Evolutionary conservation across 495 filamentous ascomycete genomes (phyloP), one percentile per base, ranked within the genome.

Genomic region (Aspergillus sclerotioniger): DNA sequence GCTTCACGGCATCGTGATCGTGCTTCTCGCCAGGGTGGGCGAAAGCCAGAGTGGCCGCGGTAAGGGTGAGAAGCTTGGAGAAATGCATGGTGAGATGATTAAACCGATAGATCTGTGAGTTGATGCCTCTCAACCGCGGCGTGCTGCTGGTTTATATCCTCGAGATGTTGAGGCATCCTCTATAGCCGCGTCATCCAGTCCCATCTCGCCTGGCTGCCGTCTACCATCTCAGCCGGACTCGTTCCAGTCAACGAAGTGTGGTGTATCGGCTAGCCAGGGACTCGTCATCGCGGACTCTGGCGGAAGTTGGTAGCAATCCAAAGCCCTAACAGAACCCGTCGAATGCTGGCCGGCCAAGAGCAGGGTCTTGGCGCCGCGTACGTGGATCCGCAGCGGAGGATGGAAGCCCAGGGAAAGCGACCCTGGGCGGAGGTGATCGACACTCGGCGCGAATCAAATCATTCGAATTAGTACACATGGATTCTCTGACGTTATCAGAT

Each of bases 11-110:
- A 49, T 68, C 62, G 6, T 65, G 63, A 28, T 74, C 68, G 16
- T 74, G 71, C 58, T 74, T 71, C 58, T 74, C 71, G 21, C 71
- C 71, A 0, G 70, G 71, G 59, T 74, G 71, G 47, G 71, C 69
- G 35, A 72, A 39, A 16, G 56, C 61, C 15, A 70, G 57, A 10
- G 68, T 60, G 20, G 66, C 69, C 5, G 66, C 67, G 2, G 62
- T 67, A 12, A 71, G 61, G 10, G 66, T 50, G 16, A 74, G 54
- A 32, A 70, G 35, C 51, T 66, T 71, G 39, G 58, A 62, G 43
- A 74, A 62, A 43, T 60, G 63, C 63, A 66, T 54, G 6, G 12
- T 45, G 25, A 33, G 21, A 29, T 37, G n/a, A n/a, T 13, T 15
- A 21, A 2, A 16, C 6, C 29, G 50, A n/a, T 12, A 16, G n/a